These are phyloP conservation scores for Cryptococcus amylolentus DNA, from an alignment of 1,284 basidiomycete genomes.

Conservation along the genomic window DNA sequence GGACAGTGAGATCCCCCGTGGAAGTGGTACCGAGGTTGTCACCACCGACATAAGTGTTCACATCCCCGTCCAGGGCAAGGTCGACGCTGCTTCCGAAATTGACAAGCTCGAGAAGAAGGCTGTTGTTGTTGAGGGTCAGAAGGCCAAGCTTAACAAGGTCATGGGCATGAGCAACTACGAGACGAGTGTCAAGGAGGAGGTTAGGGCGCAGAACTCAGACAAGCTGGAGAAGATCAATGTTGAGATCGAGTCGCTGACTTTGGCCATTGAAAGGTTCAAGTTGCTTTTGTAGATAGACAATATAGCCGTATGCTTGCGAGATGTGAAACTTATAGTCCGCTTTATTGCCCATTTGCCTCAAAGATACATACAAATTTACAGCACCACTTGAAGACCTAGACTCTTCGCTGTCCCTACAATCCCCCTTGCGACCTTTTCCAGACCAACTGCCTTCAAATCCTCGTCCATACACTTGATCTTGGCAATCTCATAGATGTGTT, in stretches of 20 bases:
- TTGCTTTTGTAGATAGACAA: constrained; percentile 31
- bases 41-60: constrained; percentile 71
- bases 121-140: constrained; percentile 62
- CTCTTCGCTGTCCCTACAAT: constrained; percentile 79
- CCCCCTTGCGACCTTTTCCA: constrained; percentile 82
- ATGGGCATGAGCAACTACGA: constrained; percentile 72
- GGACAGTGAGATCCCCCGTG: constrained; percentile 65
- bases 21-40: constrained; percentile 81
- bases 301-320: background rate
- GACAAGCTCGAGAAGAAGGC: constrained; percentile 83
- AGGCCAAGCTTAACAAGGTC: constrained; percentile 73
- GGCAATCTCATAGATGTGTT: constrained; percentile 98
- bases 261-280: constrained; percentile 48
- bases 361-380: constrained; percentile 50
- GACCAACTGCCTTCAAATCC: constrained; percentile 73
- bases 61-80: constrained; percentile 80
- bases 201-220: constrained; percentile 68
- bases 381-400: constrained; percentile 81
- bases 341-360: background rate
- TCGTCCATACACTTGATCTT: constrained; percentile 93
- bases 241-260: constrained; percentile 46
- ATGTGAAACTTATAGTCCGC: background rate
- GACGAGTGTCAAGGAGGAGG: constrained; percentile 70
- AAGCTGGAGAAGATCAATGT: constrained; percentile 51
- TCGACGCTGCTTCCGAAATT: constrained; percentile 79